phyloP scores from a whole-genome alignment of 257 asterid species.

The Rauvolfia tetraphylla region DNA sequence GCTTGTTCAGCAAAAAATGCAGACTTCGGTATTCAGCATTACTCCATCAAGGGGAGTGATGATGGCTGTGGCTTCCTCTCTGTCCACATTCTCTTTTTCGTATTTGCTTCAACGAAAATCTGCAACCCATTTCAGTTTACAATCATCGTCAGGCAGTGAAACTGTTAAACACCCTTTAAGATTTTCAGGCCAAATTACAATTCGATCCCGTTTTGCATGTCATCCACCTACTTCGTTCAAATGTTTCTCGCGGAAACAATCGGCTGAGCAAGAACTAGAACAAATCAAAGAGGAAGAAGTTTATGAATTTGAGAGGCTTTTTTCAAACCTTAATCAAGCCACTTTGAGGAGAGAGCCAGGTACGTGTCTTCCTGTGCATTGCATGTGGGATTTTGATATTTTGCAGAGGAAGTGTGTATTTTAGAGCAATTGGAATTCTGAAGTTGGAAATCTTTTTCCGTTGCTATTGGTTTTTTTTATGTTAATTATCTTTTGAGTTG shows the following conservation, averaged over 20 bases:
- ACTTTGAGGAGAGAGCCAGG: conserved; percentile 85
- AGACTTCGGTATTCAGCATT: neutral
- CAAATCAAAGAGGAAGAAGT: conserved; percentile 38
- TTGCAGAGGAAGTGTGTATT: neutral
- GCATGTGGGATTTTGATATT: neutral
- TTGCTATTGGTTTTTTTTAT: neutral
- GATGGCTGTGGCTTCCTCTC: conserved; percentile 32
- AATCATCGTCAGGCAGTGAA: neutral
- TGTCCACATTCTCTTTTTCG: conserved; percentile 32
- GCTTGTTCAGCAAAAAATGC: too few species aligned
- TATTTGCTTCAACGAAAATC: conserved; percentile 25
- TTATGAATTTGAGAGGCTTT: conserved; percentile 61
- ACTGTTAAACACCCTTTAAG: neutral
- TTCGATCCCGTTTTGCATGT: conserved; percentile 5
- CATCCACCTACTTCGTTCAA: conserved; percentile 28
- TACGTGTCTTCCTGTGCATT: conserved; percentile 12
- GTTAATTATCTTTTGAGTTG: neutral
- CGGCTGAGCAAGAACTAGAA: conserved; percentile 32
- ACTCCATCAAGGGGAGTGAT: neutral
- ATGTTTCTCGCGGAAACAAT: conserved; percentile 44
- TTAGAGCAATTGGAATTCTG: neutral
- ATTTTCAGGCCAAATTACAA: conserved; percentile 9
- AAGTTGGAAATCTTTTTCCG: neutral
- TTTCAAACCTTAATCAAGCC: conserved; percentile 81
- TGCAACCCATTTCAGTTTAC: conserved; percentile 5